phyloP scores from a whole-genome alignment of 306 rosid genomes.

The Medicago ruthenica region DNA sequence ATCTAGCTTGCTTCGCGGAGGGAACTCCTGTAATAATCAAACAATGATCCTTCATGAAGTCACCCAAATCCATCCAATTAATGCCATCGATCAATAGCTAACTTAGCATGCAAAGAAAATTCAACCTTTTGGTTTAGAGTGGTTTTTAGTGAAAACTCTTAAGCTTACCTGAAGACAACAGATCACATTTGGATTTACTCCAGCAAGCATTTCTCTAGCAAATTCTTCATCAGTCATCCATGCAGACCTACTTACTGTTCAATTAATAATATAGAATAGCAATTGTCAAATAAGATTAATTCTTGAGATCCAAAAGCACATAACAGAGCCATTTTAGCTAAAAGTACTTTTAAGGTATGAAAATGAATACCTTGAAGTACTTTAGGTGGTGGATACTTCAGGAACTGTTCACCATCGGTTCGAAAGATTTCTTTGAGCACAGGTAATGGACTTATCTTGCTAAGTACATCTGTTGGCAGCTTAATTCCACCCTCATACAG shows the following conservation, averaged over 20 bases:
- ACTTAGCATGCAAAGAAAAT: slow-evolving; percentile 1
- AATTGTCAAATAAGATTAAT: neutral
- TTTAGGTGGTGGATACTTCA: slow-evolving; percentile 68
- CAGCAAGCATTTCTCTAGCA: slow-evolving; percentile 74
- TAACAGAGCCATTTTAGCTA: neutral
- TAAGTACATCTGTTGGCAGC: slow-evolving; percentile 54
- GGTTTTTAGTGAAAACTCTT: neutral
- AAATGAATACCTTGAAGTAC: slow-evolving; percentile 61
- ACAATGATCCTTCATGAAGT: neutral
- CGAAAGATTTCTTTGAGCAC: slow-evolving; percentile 67
- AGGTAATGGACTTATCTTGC: slow-evolving; percentile 57
- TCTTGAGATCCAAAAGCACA: neutral
- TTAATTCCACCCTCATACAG: slow-evolving; percentile 66
- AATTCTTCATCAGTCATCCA: slow-evolving; percentile 83
- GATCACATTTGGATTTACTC: slow-evolving; percentile 67
- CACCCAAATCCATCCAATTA: neutral
- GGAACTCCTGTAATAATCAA: slow-evolving; percentile 62
- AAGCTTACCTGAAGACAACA: slow-evolving; percentile 48
- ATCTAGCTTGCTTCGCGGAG: slow-evolving; percentile 71
- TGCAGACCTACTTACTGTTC: slow-evolving; percentile 53
- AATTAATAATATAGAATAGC: slow-evolving; percentile 29
- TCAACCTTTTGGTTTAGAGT: neutral
- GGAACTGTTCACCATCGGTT: slow-evolving; percentile 65
- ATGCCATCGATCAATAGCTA: neutral
- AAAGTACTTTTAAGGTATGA: neutral